Evolutionary conservation across 768 basidiomycete genomes (phyloP).

Genomic region (Russula dissimulans): DNA sequence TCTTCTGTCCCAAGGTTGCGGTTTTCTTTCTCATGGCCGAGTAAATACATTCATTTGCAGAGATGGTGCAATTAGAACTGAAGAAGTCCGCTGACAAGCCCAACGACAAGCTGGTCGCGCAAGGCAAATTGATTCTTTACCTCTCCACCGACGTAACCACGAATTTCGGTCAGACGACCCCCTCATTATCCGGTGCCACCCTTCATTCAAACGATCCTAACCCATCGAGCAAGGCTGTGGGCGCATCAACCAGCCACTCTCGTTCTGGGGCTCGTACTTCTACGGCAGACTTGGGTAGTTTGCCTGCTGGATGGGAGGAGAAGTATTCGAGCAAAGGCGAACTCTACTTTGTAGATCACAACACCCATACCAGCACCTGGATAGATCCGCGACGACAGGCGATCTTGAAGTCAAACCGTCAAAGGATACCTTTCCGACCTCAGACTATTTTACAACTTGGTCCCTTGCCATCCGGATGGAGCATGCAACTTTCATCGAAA

Average conservation of each 20-base stretch:
- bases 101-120: conserved; percentile 96
- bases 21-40: not conserved
- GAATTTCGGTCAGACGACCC: too few species aligned
- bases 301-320: conserved; percentile 99
- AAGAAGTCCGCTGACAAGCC: conserved; percentile 59
- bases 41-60: conserved; percentile 25
- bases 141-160: conserved; percentile 51
- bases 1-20: not conserved
- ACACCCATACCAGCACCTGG: conserved; percentile 99
- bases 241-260: conserved; percentile 30
- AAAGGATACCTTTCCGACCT: conserved; percentile 79
- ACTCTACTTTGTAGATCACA: conserved; percentile 99
- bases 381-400: conserved; percentile 97
- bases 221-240: too few species aligned
- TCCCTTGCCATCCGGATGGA: conserved; percentile 96
- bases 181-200: too few species aligned
- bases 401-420: conserved; percentile 90
- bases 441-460: conserved; percentile 96
- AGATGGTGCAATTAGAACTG: conserved; percentile 93
- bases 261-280: conserved; percentile 48
- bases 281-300: conserved; percentile 70
- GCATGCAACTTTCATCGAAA: conserved; percentile 97
- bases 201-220: too few species aligned
- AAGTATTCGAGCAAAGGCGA: conserved; percentile 98
- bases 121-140: conserved; percentile 95